Base-by-base conservation (phyloP, 1,139 yeast species). In the Protomyces macrosporus region DNA sequence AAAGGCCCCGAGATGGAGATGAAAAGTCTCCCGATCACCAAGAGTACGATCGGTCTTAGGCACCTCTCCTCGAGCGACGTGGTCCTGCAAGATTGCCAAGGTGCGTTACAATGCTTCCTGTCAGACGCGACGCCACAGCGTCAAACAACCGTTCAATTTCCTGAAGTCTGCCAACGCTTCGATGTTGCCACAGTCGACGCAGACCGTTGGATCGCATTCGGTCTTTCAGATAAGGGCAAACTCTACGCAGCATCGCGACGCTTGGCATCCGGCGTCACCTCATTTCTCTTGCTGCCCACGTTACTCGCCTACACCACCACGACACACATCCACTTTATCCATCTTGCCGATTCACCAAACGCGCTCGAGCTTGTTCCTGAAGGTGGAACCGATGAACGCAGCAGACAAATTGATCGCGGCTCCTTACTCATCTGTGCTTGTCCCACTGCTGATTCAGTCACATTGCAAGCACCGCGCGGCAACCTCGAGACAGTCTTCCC, bases 381-480 rank as follows among this genome's bases (percentile, higher is more conserved):
- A 30, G 65, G 63, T 6, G 51, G 65, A 4, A 70, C 71, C 45
- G 97, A 90, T 73, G 98, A 93, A 75, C 83, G 97, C 75, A 81
- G 88, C 32, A 83, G 99, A 70, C 84, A 86, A 65, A 86, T 95
- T 64, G 99, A 95, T 75, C 81, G 97, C 68, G 98, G 98, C 0
- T 89, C 97, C 0, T 71, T 87, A 39, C 76, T 95, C 60, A 89
- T 93, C 0, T 80, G 93, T 53, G 84, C 84, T 0, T 85, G 90
- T 72, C 97, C 98, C 0, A 84, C 95, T 0, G 87, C 84, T 66
- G 85, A 90, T 65, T 83, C 95, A 0, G 90, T 95, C 16, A 85
- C 89, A 1, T 78, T 95, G 63, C 97, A 95, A 75, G 97, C 97
- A 3, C 96, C 96, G 66, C 82, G 99, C 74, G 99, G 99, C 67